Conservation (phyloP, 345 rosid species). For the Pistacia atlantica region DNA sequence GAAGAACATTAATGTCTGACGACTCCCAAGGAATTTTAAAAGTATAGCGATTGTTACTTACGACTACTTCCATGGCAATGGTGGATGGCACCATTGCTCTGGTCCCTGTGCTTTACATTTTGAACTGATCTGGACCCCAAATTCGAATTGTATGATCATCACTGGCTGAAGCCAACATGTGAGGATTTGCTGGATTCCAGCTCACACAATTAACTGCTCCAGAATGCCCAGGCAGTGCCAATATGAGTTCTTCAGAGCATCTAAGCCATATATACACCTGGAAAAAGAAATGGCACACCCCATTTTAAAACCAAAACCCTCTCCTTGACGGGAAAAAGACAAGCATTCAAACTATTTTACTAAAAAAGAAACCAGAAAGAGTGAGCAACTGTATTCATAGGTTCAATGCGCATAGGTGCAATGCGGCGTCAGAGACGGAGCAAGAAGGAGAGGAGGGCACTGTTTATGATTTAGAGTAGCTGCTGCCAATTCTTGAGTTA, state of each 20-base stretch:
- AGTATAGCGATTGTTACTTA: background rate
- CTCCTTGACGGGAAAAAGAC: background rate
- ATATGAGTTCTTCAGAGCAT: conserved; percentile 47
- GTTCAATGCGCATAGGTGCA: background rate
- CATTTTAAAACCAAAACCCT: background rate
- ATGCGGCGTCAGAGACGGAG: background rate
- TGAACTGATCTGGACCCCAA: conserved; percentile 56
- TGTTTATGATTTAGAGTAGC: background rate
- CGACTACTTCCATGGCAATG: conserved; percentile 35
- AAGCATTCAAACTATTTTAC: background rate
- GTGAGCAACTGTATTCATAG: background rate
- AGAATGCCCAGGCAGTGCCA: conserved; percentile 62
- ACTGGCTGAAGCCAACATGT: conserved; percentile 76
- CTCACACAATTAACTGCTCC: conserved; percentile 74
- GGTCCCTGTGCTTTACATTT: conserved; percentile 30
- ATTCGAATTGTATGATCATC: conserved; percentile 71
- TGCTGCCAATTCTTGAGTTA: background rate
- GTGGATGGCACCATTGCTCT: conserved; percentile 25
- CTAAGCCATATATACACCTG: conserved; percentile 79
- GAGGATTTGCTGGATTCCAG: conserved; percentile 70
- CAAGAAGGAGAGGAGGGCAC: background rate
- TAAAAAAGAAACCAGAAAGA: background rate
- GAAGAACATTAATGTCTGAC: conserved; percentile 9
- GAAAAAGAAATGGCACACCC: conserved; percentile 10
- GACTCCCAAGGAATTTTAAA: background rate